Conservation (phyloP, 768 basidiomycete genomes). For the Mycena vitilis region DNA sequence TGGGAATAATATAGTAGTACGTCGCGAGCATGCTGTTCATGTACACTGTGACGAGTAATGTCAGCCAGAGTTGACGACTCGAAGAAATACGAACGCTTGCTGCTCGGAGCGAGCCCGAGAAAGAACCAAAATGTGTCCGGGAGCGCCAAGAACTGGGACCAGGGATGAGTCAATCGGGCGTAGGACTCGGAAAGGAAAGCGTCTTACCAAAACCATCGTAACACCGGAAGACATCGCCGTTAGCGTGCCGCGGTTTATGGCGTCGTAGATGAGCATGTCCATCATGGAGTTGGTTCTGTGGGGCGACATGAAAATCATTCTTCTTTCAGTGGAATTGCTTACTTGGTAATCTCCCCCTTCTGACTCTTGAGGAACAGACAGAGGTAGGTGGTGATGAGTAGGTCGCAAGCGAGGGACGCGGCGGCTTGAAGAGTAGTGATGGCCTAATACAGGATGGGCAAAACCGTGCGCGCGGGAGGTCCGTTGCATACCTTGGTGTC, state of each 20-base stretch:
- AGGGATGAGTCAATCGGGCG: neutral
- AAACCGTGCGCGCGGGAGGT: too few relatives aligned
- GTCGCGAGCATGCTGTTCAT: constrained; percentile 15
- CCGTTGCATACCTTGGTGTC: constrained; percentile 6
- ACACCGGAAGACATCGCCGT: constrained; percentile 27
- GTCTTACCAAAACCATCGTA: constrained; percentile 26
- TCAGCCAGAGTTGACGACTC: neutral
- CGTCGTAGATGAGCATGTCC: constrained; percentile 31
- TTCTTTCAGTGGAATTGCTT: neutral
- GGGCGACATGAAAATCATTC: neutral
- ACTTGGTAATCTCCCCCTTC: constrained; percentile 27
- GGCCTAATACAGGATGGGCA: neutral
- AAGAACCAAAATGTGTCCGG: constrained; percentile 35
- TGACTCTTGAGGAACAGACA: constrained; percentile 26
- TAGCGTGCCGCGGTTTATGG: constrained; percentile 30
- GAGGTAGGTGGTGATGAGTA: constrained; percentile 18
- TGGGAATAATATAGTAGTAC: neutral
- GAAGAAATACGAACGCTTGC: constrained; percentile 21
- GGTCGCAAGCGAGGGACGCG: neutral
- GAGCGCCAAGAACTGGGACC: constrained; percentile 26
- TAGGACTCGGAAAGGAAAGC: neutral
- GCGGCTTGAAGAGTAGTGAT: constrained; percentile 28
- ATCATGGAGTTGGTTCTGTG: constrained; percentile 30
- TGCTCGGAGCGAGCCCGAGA: constrained; percentile 28
- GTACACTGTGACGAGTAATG: neutral